Evolutionary conservation across 2,329 filamentous ascomycete genomes (phyloP).

Genomic region (Arachnomyces sp.): DNA sequence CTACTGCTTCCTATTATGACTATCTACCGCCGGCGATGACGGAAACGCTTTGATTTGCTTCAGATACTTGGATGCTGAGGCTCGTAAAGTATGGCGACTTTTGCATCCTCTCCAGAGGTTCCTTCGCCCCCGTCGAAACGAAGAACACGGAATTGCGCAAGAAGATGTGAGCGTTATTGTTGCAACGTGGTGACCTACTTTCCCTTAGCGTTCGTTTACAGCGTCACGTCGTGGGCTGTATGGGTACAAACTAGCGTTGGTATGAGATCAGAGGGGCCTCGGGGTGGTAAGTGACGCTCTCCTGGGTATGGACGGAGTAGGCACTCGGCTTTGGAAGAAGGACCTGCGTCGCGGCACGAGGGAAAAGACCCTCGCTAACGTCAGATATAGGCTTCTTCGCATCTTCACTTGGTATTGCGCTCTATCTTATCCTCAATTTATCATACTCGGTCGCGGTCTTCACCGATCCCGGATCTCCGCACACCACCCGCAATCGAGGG

Average conservation of each 20-base stretch:
- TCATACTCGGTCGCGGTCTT: conserved; percentile 92
- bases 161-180: conserved; percentile 68
- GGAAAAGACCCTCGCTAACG: conserved; percentile 1
- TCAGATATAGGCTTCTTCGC: conserved; percentile 30
- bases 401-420: conserved; percentile 57
- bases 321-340: background rate
- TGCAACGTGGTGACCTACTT: conserved; percentile 73
- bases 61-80: background rate
- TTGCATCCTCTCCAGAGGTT: conserved; percentile 27
- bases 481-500: conserved; percentile 23
- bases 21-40: no score
- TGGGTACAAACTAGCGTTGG: conserved; percentile 77
- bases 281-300: conserved; percentile 31
- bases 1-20: conserved; percentile 2
- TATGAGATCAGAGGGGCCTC: conserved; percentile 43
- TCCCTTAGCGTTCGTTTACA: conserved; percentile 82
- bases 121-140: conserved; percentile 35
- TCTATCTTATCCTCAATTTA: conserved; percentile 76
- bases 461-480: conserved; percentile 70
- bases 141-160: conserved; percentile 34
- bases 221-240: conserved; percentile 86
- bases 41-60: no score
- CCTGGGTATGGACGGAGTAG: conserved; percentile 3
- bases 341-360: background rate
- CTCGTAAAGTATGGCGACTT: conserved; percentile 26